Conservation (phyloP, 148 eudicot genomes). For the Arbutus unedo region DNA sequence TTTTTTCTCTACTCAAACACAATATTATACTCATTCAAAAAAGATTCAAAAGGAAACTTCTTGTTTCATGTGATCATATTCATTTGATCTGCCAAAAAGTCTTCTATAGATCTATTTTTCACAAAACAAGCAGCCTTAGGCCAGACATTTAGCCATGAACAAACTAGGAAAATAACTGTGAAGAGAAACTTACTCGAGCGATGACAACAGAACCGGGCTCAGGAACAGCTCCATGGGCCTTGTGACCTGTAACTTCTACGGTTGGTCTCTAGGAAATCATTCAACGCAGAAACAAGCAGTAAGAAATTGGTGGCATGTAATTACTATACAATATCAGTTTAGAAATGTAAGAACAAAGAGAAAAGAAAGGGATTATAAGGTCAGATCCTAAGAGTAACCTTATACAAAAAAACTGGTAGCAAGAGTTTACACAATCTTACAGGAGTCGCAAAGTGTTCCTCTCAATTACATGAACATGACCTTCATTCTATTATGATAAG, state of each 20-base stretch:
- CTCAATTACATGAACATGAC: neutral
- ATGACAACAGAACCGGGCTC: constrained; percentile 78
- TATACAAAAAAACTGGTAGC: neutral
- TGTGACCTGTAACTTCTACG: constrained; percentile 87
- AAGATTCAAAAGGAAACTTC: neutral
- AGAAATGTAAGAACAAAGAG: neutral
- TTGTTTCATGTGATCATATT: neutral
- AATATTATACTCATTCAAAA: neutral
- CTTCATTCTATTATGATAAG: neutral
- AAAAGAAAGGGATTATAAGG: neutral
- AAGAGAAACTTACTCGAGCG: constrained; percentile 62
- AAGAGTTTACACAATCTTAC: neutral
- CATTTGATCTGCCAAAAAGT: neutral
- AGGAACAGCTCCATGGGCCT: constrained; percentile 92
- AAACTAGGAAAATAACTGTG: neutral
- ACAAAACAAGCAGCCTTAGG: neutral
- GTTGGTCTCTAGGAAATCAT: constrained; percentile 53
- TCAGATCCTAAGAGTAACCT: neutral
- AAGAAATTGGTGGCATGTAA: neutral
- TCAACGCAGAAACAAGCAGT: constrained; percentile 4
- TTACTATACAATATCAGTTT: constrained; percentile 1
- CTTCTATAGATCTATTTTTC: neutral
- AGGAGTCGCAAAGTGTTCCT: neutral
- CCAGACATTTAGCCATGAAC: neutral
- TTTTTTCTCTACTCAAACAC: neutral